phyloP scores from a whole-genome alignment of 1,284 basidiomycete species.

The Sanghuangporus baumii region DNA sequence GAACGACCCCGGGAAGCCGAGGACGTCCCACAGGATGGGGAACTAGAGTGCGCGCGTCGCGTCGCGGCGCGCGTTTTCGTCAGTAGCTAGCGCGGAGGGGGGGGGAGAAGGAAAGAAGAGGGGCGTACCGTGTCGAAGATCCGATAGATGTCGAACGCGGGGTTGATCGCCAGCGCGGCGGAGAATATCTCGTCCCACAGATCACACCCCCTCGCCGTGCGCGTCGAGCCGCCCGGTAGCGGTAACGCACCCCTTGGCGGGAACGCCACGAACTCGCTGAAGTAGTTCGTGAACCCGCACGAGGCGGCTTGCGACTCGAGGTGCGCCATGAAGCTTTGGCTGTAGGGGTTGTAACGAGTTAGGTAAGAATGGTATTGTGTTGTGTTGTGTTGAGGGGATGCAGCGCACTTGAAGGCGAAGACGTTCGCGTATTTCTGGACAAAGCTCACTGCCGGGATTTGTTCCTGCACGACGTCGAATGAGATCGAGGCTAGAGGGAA shows the following conservation, averaged over 20 bases:
- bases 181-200: slow-evolving; percentile 60
- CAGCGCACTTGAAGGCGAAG: slow-evolving; percentile 60
- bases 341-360: slow-evolving; percentile 25
- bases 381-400: slow-evolving; percentile 14
- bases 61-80: not conserved
- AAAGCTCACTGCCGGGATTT: slow-evolving; percentile 66
- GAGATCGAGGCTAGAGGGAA: slow-evolving; percentile 45
- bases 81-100: not conserved
- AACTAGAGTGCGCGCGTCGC: no score
- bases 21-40: slow-evolving; percentile 66
- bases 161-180: slow-evolving; percentile 56
- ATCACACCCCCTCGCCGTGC: slow-evolving; percentile 49
- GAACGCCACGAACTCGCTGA: slow-evolving; percentile 56
- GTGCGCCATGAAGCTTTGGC: slow-evolving; percentile 55
- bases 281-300: slow-evolving; percentile 63
- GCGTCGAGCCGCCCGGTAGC: slow-evolving; percentile 46
- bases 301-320: slow-evolving; percentile 45
- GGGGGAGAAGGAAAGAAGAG: not conserved
- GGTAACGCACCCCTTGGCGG: slow-evolving; percentile 59
- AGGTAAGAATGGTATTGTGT: slow-evolving; percentile 16
- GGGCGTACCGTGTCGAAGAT: slow-evolving; percentile 54
- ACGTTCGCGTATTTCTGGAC: slow-evolving; percentile 65
- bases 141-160: slow-evolving; percentile 48
- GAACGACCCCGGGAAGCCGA: slow-evolving; percentile 74
- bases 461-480: slow-evolving; percentile 53